A percentile compares a stretch with the other conserved stretches of the same genome.
Evolutionary conservation across 768 basidiomycete species (phyloP).

Genomic region (Cystobasidium onofrii): DNA sequence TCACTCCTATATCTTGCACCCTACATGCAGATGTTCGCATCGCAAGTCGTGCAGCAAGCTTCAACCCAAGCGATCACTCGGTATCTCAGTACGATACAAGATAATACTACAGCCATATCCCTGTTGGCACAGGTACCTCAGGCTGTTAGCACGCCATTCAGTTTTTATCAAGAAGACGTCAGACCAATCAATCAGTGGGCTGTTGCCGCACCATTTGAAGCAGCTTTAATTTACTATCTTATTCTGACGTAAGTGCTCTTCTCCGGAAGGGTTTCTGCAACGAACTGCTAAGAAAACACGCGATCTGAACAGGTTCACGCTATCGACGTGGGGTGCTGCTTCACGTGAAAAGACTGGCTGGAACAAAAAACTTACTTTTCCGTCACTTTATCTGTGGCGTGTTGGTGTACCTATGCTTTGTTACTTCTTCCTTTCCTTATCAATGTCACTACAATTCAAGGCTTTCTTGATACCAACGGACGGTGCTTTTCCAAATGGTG

Average conservation of each 20-base stretch:
- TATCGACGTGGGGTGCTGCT: constrained; percentile 28
- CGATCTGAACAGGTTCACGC: background rate
- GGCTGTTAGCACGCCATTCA: constrained; percentile 43
- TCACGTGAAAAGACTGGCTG: constrained; percentile 40
- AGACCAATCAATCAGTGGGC: constrained; percentile 41
- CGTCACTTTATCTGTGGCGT: constrained; percentile 36
- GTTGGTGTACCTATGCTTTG: constrained; percentile 25
- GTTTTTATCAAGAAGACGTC: constrained; percentile 41
- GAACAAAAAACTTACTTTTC: constrained; percentile 37
- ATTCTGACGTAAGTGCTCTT: constrained; percentile 45
- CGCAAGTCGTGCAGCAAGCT: constrained; percentile 37
- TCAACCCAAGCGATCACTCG: constrained; percentile 37
- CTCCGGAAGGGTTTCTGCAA: too few species aligned
- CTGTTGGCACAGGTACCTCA: constrained; percentile 41
- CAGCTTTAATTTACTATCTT: constrained; percentile 42
- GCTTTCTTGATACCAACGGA: constrained; percentile 43
- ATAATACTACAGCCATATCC: constrained; percentile 38
- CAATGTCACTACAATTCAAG: constrained; percentile 42
- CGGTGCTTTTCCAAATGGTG: constrained; percentile 38
- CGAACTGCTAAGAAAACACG: too few species aligned
- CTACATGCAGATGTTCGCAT: constrained; percentile 37
- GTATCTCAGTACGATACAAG: constrained; percentile 38
- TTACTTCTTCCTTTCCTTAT: constrained; percentile 41
- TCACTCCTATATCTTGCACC: constrained; percentile 42
- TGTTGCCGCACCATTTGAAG: constrained; percentile 45